Evolutionary conservation across 2,329 filamentous ascomycete species (phyloP).

Genomic region (Pestalotiopsis sp.): DNA sequence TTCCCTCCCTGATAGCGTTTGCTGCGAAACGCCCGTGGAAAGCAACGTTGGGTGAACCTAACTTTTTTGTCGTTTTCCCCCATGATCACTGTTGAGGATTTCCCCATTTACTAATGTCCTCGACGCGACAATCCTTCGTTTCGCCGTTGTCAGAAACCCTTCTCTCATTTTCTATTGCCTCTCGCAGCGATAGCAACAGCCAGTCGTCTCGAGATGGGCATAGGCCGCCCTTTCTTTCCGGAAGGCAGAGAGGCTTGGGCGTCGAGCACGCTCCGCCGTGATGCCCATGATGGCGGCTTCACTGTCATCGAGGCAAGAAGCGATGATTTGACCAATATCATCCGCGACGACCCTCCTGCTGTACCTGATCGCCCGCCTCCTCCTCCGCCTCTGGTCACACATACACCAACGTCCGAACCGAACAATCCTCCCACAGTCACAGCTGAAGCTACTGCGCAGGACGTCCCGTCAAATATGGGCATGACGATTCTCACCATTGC

Average conservation of each 20-base stretch:
- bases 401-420: not conserved
- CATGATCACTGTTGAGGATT: not conserved
- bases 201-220: not conserved
- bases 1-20: not conserved
- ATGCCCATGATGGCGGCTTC: not conserved
- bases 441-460: not conserved
- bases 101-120: not conserved
- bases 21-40: not conserved
- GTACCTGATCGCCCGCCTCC: not conserved
- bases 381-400: not conserved
- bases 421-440: not conserved
- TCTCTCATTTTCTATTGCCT: not conserved
- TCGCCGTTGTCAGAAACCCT: not conserved
- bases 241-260: not conserved
- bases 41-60: not conserved
- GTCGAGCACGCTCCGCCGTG: not conserved
- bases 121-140: not conserved
- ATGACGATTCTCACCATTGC: not conserved
- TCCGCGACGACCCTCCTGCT: not conserved
- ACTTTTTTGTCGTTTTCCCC: not conserved
- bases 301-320: not conserved
- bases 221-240: not conserved
- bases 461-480: not conserved
- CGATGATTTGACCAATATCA: not conserved
- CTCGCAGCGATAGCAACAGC: not conserved